Base-by-base conservation (phyloP, 2,329 filamentous ascomycete species). In the Ophiostoma sp. region DNA sequence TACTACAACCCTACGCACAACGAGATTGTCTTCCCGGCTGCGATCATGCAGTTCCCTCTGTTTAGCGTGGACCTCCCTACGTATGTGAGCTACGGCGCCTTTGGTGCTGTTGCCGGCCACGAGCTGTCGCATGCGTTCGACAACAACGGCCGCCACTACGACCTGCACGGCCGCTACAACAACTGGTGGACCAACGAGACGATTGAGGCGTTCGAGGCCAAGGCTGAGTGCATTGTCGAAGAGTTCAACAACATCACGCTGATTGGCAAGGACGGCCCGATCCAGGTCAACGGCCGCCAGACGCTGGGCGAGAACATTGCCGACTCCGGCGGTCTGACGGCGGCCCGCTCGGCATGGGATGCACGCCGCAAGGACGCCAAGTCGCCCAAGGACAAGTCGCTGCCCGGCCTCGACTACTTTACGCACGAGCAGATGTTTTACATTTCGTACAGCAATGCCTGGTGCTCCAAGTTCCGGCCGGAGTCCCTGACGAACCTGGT, bases 91-190 rank as follows among this genome's bases (percentile, higher is more conserved):
- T 92, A 90, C 74, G 88, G 88, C n/a, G 85, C 85, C 0, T 88
- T 91, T 74, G 89, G 88, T 0, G 82, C 85, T 1, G 83, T 90
- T 2, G 85, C 85, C 8, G 89, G 88, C 2, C 89, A 91, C 73
- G 88, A 91, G 75, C 81, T 91, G 7, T 87, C 85, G 3, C 89
- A 91, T 72, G 88, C 86, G 12, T 90, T 91, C 73, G 89, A 91
- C 75, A 87, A 83, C 45, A 84, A 82, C 0, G 88, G 88, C 8
- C 81, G 86, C 18, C 83, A 87, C 72, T 90, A 86, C 72, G 86
- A 91, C 73, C 80, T 87, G 72, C 85, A 83, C 58, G 88, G 87
- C 36, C 88, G 87, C 73, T 85, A 84, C 73, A 87, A 83, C 0
- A 81, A 87, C 70, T 90, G 88, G 88, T 90, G 87, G 87, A 84